Base-by-base conservation (phyloP, 495 filamentous ascomycete species). In the Lasiosphaeria ovina region DNA sequence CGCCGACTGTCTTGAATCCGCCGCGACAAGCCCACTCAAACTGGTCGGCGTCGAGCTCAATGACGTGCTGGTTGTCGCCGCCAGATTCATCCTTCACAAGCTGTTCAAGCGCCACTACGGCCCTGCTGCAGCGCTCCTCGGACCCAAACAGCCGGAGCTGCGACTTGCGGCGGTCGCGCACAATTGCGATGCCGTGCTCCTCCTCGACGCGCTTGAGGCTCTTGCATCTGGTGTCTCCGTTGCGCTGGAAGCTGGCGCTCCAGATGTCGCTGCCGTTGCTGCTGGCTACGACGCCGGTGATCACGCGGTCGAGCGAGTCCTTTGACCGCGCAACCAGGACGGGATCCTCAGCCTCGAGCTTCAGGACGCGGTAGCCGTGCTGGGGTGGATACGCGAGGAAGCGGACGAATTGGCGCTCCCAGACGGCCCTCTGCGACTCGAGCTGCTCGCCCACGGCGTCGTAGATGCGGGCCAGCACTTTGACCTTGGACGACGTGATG, bases 311-410 rank as follows among this genome's bases (percentile, higher is more conserved):
- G 6, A 81, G 64, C 0, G 61, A 51, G 6, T 69, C 66, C 44
- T 77, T 77, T 4, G 77, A 72, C 31, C 71, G 62, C 1, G 68
- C 67, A 32, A 80, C 74, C 2, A 62, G 64, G 24, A 73, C 64
- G 6, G 63, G 57, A 11, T 72, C 64, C 17, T 77, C 70, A 0
- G 79, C 77, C 51, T 78, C 78, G 6, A 82, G 57, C 50, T 79
- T 76, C 38, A 81, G 51, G 5, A 62, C 63, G 0, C 64, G 66
- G 34, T 67, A 66, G 2, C 60, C 48, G 33, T 58, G 58, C 8
- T 51, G 47, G 2, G 66, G 66, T 2, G 66, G 63, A 33, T 76
- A 77, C 0, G 60, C 57, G 12, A 66, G 69, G 44, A 75, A 63
- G 8, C 58, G 49, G 24, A 78, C 38, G 42, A 72, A 58, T 4